Conservation (phyloP, 257 asterid species). For the Solanum sparsipilum region DNA sequence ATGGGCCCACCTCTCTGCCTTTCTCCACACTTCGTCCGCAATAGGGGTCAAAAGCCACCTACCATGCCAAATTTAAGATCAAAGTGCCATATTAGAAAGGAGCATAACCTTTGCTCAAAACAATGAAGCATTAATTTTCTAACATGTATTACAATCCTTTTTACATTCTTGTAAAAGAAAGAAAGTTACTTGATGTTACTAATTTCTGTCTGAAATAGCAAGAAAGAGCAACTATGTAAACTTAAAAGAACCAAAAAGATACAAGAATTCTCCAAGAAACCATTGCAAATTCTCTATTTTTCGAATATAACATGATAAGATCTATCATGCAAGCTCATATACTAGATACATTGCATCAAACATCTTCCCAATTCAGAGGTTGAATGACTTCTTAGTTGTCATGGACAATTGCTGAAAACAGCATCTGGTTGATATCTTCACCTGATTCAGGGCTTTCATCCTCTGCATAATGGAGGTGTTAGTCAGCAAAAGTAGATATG, state of each 20-base stretch:
- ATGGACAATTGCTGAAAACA: constrained; percentile 83
- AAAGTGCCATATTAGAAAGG: background rate
- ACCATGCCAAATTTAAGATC: background rate
- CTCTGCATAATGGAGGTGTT: constrained; percentile 31
- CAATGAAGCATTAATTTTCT: background rate
- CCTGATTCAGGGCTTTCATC: constrained; percentile 37
- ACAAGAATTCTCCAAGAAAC: background rate
- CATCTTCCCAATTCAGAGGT: background rate
- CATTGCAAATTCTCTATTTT: background rate
- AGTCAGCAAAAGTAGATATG: background rate
- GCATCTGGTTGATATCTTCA: constrained; percentile 62
- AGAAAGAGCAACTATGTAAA: background rate
- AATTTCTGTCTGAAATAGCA: background rate
- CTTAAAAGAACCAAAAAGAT: background rate
- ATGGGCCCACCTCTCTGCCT: background rate
- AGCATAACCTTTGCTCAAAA: background rate
- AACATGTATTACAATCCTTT: background rate
- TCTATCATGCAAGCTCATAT: background rate
- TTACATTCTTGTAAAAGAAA: background rate
- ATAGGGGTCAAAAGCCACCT: background rate
- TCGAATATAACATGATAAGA: background rate
- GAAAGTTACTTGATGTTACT: background rate
- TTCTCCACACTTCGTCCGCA: background rate
- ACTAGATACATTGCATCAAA: background rate
- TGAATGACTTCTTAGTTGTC: constrained; percentile 26